Evolutionary conservation across 2,329 filamentous ascomycete genomes (phyloP).

Genomic region (Calonectria fujianensis): DNA sequence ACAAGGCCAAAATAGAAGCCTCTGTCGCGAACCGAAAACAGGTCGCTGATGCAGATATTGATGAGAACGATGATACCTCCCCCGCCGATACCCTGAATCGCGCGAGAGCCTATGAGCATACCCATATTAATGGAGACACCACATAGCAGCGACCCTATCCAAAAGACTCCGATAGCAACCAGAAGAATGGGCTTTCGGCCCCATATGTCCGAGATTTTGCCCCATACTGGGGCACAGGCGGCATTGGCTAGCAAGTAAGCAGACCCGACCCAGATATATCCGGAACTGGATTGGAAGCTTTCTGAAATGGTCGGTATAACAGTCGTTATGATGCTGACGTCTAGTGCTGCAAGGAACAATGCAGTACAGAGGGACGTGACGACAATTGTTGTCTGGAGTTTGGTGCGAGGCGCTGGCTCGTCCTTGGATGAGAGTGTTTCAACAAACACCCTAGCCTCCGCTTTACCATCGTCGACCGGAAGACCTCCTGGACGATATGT

Average conservation of each 20-base stretch:
- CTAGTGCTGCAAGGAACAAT: conserved; percentile 70
- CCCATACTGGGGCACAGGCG: conserved; percentile 81
- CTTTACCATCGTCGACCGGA: not conserved
- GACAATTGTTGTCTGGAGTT: conserved; percentile 2
- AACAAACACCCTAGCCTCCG: not conserved
- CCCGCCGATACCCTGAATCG: conserved; percentile 74
- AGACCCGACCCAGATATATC: conserved; percentile 86
- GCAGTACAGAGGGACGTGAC: conserved; percentile 11
- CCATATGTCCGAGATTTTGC: conserved; percentile 75
- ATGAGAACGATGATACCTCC: conserved; percentile 75
- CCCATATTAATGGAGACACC: conserved; percentile 69
- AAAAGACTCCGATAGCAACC: conserved; percentile 70
- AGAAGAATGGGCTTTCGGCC: conserved; percentile 74
- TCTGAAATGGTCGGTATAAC: conserved; percentile 79
- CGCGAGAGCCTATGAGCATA: conserved; percentile 73
- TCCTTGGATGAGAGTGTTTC: not conserved
- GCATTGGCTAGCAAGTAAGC: conserved; percentile 83
- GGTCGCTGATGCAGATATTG: conserved; percentile 75
- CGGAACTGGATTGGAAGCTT: conserved; percentile 78
- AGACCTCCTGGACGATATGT: not conserved
- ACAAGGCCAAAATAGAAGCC: conserved; percentile 72
- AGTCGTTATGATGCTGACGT: conserved; percentile 79
- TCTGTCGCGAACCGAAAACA: conserved; percentile 70
- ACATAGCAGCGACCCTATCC: conserved; percentile 72
- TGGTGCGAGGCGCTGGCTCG: not conserved